A percentile compares a stretch with the other conserved stretches of the same genome.
Evolutionary conservation across 2,329 filamentous ascomycete species (phyloP).

Genomic region (Annulohypoxylon truncatum): DNA sequence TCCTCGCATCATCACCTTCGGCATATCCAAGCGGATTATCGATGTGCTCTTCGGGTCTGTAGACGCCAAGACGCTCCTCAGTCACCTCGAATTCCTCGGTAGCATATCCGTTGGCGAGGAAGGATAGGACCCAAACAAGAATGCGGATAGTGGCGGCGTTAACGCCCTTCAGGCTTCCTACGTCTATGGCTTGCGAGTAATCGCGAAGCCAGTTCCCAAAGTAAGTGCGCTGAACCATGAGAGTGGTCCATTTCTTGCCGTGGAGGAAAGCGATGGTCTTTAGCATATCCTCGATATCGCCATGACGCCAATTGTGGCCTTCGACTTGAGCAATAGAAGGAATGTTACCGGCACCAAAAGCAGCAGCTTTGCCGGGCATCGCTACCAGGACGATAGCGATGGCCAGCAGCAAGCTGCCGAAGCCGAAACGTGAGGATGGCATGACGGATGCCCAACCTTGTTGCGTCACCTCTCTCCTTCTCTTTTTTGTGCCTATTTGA

Average conservation of each 20-base stretch:
- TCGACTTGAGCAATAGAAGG: constrained; percentile 73
- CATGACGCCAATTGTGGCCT: constrained; percentile 77
- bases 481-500: not conserved
- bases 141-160: constrained; percentile 83
- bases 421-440: constrained; percentile 57
- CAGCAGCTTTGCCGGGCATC: constrained; percentile 66
- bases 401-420: constrained; percentile 63
- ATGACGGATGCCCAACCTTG: constrained; percentile 50
- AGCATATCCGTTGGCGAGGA: constrained; percentile 86
- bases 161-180: constrained; percentile 81
- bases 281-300: constrained; percentile 85
- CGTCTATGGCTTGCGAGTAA: constrained; percentile 86
- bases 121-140: constrained; percentile 83
- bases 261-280: constrained; percentile 80
- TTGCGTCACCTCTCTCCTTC: not conserved
- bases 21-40: constrained; percentile 88
- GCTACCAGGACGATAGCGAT: constrained; percentile 66
- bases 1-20: constrained; percentile 85
- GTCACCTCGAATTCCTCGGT: constrained; percentile 88
- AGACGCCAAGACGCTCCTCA: constrained; percentile 80
- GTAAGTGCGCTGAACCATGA: constrained; percentile 81
- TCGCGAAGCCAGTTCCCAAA: constrained; percentile 90
- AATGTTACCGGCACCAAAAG: constrained; percentile 78
- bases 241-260: constrained; percentile 86
- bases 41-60: constrained; percentile 80